Conservation (phyloP, 306 rosid species). For the Quercus rubra region DNA sequence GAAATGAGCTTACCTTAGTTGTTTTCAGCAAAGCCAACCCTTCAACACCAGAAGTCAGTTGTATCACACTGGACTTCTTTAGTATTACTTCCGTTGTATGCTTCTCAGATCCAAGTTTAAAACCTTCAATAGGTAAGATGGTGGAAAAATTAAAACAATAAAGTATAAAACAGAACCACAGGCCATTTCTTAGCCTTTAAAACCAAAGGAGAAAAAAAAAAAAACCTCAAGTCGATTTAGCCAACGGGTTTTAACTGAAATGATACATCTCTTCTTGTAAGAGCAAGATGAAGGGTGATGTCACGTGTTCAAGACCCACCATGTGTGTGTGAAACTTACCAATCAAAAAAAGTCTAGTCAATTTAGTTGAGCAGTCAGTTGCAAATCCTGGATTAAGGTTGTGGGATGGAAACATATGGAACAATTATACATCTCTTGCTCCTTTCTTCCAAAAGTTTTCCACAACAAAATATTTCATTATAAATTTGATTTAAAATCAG, state of each 20-base stretch:
- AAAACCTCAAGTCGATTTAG: neutral
- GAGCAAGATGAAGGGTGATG: no score
- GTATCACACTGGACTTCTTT: constrained; percentile 61
- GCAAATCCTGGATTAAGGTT: neutral
- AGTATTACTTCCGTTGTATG: constrained; percentile 69
- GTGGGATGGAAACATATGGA: neutral
- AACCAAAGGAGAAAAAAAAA: no score
- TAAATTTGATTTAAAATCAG: neutral
- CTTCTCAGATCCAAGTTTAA: constrained; percentile 93
- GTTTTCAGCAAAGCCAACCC: constrained; percentile 80
- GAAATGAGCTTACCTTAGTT: constrained; percentile 55
- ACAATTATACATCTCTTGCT: neutral
- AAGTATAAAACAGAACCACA: neutral
- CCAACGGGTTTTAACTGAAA: no score
- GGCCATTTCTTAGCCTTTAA: neutral
- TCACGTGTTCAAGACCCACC: no score
- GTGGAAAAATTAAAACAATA: neutral
- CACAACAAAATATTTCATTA: neutral
- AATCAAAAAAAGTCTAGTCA: neutral
- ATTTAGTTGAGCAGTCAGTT: neutral
- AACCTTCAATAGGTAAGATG: constrained; percentile 49
- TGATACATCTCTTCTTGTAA: no score
- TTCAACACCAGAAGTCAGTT: constrained; percentile 80
- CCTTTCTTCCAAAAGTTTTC: neutral
- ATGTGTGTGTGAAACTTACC: no score